phyloP scores from a whole-genome alignment of 495 filamentous ascomycete genomes.

The Pyrenula aspistea region DNA sequence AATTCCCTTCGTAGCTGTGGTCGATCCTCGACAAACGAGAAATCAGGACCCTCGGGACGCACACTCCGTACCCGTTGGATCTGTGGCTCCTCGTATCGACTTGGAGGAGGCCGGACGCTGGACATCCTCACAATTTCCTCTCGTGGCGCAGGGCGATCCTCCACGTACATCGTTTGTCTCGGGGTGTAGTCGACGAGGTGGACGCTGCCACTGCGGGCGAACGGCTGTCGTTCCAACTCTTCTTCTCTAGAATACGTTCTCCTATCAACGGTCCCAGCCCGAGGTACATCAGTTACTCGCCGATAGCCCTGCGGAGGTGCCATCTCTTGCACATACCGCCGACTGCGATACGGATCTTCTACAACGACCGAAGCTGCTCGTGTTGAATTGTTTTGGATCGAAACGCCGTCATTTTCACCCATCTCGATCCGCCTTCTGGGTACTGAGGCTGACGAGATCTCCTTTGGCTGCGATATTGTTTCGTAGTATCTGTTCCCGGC shows the following conservation, averaged over 20 bases:
- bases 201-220: conserved; percentile 25
- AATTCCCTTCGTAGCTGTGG: conserved; percentile 25
- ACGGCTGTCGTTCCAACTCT: conserved; percentile 23
- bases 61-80: conserved; percentile 38
- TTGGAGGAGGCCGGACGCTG: conserved; percentile 43
- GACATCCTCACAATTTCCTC: conserved; percentile 43
- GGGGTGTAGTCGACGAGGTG: conserved; percentile 30
- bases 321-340: conserved; percentile 34
- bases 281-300: conserved; percentile 29
- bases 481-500: conserved; percentile 62
- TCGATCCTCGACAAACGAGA: conserved; percentile 29
- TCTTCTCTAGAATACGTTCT: conserved; percentile 18
- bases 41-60: conserved; percentile 30
- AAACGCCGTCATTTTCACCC: conserved; percentile 23
- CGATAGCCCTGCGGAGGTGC: conserved; percentile 29
- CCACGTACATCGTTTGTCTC: conserved; percentile 24
- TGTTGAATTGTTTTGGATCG: conserved; percentile 22
- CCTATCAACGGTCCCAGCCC: conserved; percentile 20
- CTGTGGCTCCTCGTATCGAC: conserved; percentile 42
- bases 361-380: conserved; percentile 26
- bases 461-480: conserved; percentile 34
- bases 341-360: conserved; percentile 27
- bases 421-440: conserved; percentile 16
- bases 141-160: conserved; percentile 31
- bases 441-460: conserved; percentile 36